A percentile compares a stretch with the other conserved stretches of the same genome.
These are phyloP conservation scores for Ammopiptanthus mongolicus DNA, from an alignment of 306 rosid genomes.

Conservation along the genomic window DNA sequence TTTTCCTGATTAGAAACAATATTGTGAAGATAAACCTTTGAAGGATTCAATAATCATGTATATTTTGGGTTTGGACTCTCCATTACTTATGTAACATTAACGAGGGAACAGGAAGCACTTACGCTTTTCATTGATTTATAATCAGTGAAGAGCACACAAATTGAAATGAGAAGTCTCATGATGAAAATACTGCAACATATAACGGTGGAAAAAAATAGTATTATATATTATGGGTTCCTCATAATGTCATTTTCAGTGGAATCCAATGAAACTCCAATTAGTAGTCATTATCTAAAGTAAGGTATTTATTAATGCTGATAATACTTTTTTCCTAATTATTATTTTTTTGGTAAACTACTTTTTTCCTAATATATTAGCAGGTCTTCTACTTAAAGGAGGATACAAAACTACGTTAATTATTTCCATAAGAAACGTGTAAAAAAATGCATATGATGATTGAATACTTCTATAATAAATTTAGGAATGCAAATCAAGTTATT, in stretches of 20 bases:
- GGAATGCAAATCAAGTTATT: neutral
- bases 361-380: neutral
- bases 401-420: neutral
- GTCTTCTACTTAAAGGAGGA: neutral
- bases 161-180: constrained; percentile 6
- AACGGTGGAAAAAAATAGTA: neutral
- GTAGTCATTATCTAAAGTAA: neutral
- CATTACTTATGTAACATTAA: neutral
- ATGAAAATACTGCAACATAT: constrained; percentile 21
- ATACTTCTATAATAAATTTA: neutral
- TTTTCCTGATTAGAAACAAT: neutral
- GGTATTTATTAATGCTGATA: neutral
- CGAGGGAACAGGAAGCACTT: neutral
- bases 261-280: constrained; percentile 25
- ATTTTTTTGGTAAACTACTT: too few species aligned
- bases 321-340: neutral
- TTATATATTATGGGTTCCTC: neutral
- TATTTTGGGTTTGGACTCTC: neutral
- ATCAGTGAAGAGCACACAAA: constrained; percentile 3
- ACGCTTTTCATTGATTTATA: neutral
- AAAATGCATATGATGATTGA: neutral
- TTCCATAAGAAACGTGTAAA: neutral
- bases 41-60: neutral
- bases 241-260: constrained; percentile 14
- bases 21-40: neutral